Evolutionary conservation across 768 basidiomycete genomes (phyloP).

Genomic region (Podaxis sp.): DNA sequence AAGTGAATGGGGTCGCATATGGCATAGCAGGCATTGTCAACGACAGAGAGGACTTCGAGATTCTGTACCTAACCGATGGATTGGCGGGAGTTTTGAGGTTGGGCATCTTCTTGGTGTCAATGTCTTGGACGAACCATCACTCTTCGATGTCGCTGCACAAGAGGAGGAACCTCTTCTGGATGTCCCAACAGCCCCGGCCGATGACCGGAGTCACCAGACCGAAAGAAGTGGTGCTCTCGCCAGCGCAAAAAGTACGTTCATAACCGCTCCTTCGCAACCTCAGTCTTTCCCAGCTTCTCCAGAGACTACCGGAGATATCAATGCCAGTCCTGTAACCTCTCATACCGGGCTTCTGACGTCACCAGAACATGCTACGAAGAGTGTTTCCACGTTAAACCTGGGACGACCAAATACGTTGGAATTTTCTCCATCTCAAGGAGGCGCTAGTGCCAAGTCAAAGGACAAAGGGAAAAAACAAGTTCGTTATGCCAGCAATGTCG

Average conservation of each 20-base stretch:
- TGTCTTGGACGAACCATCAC: conserved; percentile 40
- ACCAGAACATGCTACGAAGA: background rate
- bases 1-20: conserved; percentile 60
- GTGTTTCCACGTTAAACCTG: conserved; percentile 8
- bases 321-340: conserved; percentile 17
- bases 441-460: conserved; percentile 1
- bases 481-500: conserved; percentile 30
- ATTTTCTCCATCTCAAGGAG: background rate
- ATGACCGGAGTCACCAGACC: background rate
- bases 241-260: conserved; percentile 22
- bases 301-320: background rate
- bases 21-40: conserved; percentile 34
- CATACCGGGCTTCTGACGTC: conserved; percentile 16
- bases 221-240: background rate
- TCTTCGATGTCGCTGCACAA: background rate
- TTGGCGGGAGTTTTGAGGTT: conserved; percentile 75
- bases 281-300: conserved; percentile 1
- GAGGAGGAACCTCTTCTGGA: conserved; percentile 5
- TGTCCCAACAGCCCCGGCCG: background rate
- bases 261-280: conserved; percentile 23
- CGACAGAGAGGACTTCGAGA: conserved; percentile 25
- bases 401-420: background rate
- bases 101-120: conserved; percentile 74
- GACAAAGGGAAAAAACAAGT: conserved; percentile 33
- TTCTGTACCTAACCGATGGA: conserved; percentile 42